A percentile compares a stretch with the other conserved stretches of the same genome.
These are phyloP conservation scores for Collybia nuda DNA, from an alignment of 768 basidiomycete species.

Conservation along the genomic window DNA sequence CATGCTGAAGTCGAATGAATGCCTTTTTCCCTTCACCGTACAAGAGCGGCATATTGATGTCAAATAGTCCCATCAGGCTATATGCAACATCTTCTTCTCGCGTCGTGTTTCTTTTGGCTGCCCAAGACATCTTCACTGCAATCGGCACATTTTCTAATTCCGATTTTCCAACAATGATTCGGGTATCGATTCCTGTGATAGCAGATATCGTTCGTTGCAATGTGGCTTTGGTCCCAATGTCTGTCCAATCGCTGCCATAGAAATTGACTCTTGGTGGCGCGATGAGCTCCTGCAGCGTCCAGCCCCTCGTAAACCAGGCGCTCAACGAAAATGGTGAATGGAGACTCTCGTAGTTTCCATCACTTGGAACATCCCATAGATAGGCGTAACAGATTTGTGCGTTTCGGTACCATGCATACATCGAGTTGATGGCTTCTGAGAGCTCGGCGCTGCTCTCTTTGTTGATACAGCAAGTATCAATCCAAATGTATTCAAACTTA, in stretches of 20 bases:
- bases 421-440: background rate
- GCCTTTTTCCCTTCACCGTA: constrained; percentile 4
- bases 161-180: no score
- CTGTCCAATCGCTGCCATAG: background rate
- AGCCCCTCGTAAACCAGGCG: constrained; percentile 26
- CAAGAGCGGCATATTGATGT: background rate
- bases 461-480: background rate
- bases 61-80: constrained; percentile 1
- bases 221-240: background rate
- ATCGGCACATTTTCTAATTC: background rate
- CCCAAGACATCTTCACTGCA: background rate
- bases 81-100: background rate
- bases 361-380: background rate
- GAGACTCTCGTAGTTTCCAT: background rate
- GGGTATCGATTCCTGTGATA: background rate
- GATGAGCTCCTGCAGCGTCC: background rate
- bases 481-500: background rate
- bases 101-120: background rate
- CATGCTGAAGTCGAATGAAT: background rate
- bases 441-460: background rate
- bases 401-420: background rate
- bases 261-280: background rate
- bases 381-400: background rate
- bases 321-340: constrained; percentile 9
- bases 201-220: background rate